Conservation (phyloP, 2,329 filamentous ascomycete species). For the Penicillium janthinellum region DNA sequence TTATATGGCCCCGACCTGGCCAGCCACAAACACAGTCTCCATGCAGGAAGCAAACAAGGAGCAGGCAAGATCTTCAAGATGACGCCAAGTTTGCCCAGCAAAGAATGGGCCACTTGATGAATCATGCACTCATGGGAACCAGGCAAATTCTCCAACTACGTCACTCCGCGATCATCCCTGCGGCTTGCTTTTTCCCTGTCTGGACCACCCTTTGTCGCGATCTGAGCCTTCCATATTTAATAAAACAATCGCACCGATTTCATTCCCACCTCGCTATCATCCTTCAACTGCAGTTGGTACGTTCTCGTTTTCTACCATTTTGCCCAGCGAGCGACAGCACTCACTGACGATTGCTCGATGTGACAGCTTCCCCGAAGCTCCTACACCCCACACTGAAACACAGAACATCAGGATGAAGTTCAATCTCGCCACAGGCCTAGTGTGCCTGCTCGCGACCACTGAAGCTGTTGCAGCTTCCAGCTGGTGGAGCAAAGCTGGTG, state of each 20-base stretch:
- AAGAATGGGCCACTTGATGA: constrained; percentile 26
- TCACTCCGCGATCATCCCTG: constrained; percentile 38
- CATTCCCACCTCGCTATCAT: neutral
- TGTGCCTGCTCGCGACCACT: constrained; percentile 68
- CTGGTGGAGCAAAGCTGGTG: constrained; percentile 88
- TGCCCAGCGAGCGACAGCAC: neutral
- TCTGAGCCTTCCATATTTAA: constrained; percentile 18
- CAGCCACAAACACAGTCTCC: neutral
- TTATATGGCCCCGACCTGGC: neutral
- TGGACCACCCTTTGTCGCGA: constrained; percentile 12
- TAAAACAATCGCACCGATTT: neutral
- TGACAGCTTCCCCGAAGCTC: constrained; percentile 2
- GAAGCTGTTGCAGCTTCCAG: constrained; percentile 70
- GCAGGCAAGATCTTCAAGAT: constrained; percentile 5
- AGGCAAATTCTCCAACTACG: constrained; percentile 33
- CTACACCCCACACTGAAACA: neutral
- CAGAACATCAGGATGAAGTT: constrained; percentile 69
- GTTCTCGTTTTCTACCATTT: neutral
- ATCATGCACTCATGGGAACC: constrained; percentile 27
- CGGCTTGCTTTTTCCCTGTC: constrained; percentile 20
- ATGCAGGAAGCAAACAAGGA: neutral
- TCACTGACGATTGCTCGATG: constrained; percentile 2
- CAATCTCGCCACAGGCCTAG: constrained; percentile 65
- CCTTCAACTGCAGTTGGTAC: constrained; percentile 5
- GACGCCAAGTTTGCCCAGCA: constrained; percentile 12